Percentiles rank a stretch among this genome's conserved stretches.
phyloP scores from a whole-genome alignment of 257 asterid genomes.

The Solanum gracilifrons region DNA sequence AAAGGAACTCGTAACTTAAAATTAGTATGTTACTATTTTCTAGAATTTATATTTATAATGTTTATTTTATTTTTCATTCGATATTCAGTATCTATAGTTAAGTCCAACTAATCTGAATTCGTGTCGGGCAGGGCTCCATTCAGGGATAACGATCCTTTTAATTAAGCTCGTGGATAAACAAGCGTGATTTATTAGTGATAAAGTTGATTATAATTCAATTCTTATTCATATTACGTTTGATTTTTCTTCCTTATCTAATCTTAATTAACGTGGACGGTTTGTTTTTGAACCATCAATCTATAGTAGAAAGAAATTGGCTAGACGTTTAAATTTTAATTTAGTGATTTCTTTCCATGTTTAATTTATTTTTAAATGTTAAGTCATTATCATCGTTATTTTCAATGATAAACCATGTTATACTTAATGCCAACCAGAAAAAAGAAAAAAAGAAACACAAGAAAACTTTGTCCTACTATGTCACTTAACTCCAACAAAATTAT shows the following conservation, averaged over 20 bases:
- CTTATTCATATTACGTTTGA: not conserved
- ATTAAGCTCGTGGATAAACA: too few species aligned
- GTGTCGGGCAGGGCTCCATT: too few species aligned
- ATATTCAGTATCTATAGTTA: too few species aligned
- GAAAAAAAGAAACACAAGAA: not conserved
- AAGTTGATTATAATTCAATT: not conserved
- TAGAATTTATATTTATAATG: not conserved
- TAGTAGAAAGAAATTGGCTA: not conserved
- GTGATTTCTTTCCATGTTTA: not conserved
- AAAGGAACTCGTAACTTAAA: too few species aligned
- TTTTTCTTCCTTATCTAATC: not conserved
- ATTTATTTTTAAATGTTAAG: not conserved
- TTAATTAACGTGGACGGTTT: not conserved
- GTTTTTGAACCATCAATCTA: not conserved
- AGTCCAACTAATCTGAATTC: too few species aligned
- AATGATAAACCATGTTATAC: not conserved
- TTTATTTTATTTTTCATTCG: not conserved
- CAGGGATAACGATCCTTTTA: too few species aligned
- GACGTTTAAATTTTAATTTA: not conserved
- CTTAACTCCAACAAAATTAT: not conserved
- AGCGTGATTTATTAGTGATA: not conserved
- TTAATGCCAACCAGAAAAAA: not conserved
- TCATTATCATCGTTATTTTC: not conserved
- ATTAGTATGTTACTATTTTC: not conserved
- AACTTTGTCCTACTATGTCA: not conserved